phyloP scores from a whole-genome alignment of 805 yeast species.

The Kockiozyma suomiensis region DNA sequence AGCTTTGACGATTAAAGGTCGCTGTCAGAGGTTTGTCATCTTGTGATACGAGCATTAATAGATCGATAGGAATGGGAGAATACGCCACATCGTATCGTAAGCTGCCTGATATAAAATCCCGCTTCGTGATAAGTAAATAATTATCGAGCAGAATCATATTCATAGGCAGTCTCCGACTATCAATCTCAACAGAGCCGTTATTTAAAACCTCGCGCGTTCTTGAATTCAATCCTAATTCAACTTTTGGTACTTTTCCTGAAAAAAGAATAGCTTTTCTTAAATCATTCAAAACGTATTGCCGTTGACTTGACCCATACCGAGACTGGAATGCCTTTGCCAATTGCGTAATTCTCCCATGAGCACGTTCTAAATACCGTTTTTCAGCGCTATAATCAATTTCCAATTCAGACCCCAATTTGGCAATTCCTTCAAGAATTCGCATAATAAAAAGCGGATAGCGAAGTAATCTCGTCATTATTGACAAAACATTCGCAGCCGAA shows the following conservation, averaged over 20 bases:
- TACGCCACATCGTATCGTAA: constrained; percentile 2
- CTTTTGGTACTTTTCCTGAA: constrained; percentile 50
- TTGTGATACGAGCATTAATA: constrained; percentile 61
- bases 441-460: constrained; percentile 63
- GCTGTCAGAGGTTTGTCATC: constrained; percentile 43
- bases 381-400: constrained; percentile 25
- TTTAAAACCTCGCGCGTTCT: constrained; percentile 58
- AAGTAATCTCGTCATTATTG: constrained; percentile 51
- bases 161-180: constrained; percentile 22
- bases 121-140: constrained; percentile 51
- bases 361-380: constrained; percentile 49
- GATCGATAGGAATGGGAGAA: constrained; percentile 46
- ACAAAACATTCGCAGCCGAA: background rate
- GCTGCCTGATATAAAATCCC: constrained; percentile 35
- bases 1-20: background rate
- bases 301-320: constrained; percentile 55
- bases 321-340: constrained; percentile 63
- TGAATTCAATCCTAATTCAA: constrained; percentile 56
- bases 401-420: constrained; percentile 55
- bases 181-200: constrained; percentile 54
- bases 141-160: constrained; percentile 70
- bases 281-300: constrained; percentile 56
- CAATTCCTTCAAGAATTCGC: constrained; percentile 59
- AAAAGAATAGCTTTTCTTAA: constrained; percentile 58
- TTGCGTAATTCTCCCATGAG: constrained; percentile 56